phyloP scores from a whole-genome alignment of 1,284 basidiomycete genomes.

The Apiotrichum brassicae region DNA sequence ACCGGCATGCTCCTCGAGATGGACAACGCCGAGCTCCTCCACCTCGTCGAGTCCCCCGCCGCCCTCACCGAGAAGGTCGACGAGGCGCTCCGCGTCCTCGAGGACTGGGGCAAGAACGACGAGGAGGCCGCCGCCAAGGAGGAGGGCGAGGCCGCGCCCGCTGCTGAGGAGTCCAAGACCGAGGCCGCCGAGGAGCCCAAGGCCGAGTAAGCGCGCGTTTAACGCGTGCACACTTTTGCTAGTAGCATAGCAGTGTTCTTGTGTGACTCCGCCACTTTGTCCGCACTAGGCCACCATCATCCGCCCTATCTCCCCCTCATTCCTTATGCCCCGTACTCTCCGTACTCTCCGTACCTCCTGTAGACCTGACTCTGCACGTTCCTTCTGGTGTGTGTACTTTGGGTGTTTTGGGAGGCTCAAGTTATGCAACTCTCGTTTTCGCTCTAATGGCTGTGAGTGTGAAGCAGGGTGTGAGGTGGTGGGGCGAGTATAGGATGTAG shows the following conservation, averaged over 20 bases:
- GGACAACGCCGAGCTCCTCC: conserved; percentile 84
- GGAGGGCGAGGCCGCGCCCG: conserved; percentile 10
- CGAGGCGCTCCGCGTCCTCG: conserved; percentile 59
- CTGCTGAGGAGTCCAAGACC: conserved; percentile 23
- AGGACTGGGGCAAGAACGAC: conserved; percentile 44
- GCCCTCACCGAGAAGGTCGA: conserved; percentile 79
- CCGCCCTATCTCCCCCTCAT: not conserved
- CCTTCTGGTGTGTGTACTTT: not conserved
- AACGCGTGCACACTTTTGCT: no score
- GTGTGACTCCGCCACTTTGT: no score
- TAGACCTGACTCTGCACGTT: conserved; percentile 1
- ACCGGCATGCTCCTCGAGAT: conserved; percentile 97
- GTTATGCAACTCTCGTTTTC: conserved; percentile 1
- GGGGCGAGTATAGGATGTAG: no score
- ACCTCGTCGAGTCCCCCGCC: conserved; percentile 72
- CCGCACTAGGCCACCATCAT: no score
- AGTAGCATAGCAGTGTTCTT: no score
- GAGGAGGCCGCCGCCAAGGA: no score
- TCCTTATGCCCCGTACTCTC: not conserved
- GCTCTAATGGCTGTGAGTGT: no score
- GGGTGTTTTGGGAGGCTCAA: not conserved
- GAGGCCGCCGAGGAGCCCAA: conserved; percentile 19
- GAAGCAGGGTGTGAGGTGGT: no score
- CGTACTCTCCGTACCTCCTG: not conserved
- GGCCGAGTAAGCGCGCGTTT: conserved; percentile 4